Evolutionary conservation across 1,284 basidiomycete species (phyloP).

Genomic region (Rhodotorula sp.): DNA sequence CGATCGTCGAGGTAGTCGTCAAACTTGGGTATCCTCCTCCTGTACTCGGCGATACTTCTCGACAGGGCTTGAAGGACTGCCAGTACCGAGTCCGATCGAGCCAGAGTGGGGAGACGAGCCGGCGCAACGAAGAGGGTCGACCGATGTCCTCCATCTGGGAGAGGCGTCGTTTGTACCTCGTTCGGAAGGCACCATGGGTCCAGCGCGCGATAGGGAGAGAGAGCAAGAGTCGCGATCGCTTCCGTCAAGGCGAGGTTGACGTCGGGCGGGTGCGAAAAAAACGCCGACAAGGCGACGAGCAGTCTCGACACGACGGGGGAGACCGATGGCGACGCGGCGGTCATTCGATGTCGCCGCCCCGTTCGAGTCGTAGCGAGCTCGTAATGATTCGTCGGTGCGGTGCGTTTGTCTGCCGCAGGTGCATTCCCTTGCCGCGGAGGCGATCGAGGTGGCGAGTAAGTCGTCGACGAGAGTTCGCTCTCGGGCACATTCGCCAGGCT

Average conservation of each 20-base stretch:
- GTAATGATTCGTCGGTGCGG: not conserved
- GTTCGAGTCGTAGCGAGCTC: constrained; percentile 18
- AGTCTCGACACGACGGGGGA: constrained; percentile 51
- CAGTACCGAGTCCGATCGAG: constrained; percentile 20
- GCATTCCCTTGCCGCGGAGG: too few relatives aligned
- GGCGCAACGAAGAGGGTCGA: not conserved
- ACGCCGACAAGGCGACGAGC: constrained; percentile 67
- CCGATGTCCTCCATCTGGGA: not conserved
- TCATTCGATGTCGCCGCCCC: constrained; percentile 26
- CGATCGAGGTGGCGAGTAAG: not conserved
- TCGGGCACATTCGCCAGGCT: not conserved
- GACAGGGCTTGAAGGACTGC: constrained; percentile 31
- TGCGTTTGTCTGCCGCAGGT: too few relatives aligned
- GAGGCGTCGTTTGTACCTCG: constrained; percentile 17
- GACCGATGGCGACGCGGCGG: not conserved
- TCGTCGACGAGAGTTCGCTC: not conserved
- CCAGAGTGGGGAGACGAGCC: not conserved
- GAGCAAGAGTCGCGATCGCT: constrained; percentile 69
- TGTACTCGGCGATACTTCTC: constrained; percentile 54
- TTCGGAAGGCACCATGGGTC: constrained; percentile 69
- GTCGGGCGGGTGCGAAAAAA: constrained; percentile 82
- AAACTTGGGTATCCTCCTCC: constrained; percentile 70
- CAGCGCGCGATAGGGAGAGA: constrained; percentile 79
- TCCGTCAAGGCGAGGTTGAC: constrained; percentile 86
- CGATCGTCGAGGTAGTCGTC: constrained; percentile 81